A percentile compares a stretch with the other conserved stretches of the same genome.
phyloP scores from a whole-genome alignment of 768 basidiomycete species.

The Pulveroboletus ravenelii region DNA sequence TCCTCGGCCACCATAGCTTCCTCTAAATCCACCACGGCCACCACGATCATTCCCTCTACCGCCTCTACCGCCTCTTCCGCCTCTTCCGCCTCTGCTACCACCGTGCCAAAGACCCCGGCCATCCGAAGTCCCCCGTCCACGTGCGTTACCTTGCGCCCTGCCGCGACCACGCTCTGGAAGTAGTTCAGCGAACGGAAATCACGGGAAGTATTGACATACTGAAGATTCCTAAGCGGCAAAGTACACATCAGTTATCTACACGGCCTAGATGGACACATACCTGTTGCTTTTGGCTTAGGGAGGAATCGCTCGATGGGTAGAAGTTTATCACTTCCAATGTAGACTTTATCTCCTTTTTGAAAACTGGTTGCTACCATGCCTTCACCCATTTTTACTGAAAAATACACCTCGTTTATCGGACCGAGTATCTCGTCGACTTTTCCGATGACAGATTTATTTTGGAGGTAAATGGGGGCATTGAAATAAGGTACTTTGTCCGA shows the following conservation, averaged over 20 bases:
- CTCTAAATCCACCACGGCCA: constrained; percentile 44
- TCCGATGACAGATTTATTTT: constrained; percentile 93
- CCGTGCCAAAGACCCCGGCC: constrained; percentile 35
- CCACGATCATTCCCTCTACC: constrained; percentile 38
- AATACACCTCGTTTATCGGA: constrained; percentile 97
- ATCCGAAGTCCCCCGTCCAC: constrained; percentile 24
- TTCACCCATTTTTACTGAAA: constrained; percentile 94
- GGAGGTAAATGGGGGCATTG: constrained; percentile 96
- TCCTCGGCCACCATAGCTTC: constrained; percentile 42
- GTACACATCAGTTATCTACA: neutral
- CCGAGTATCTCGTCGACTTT: constrained; percentile 99
- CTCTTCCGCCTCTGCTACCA: constrained; percentile 36
- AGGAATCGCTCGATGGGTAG: constrained; percentile 95
- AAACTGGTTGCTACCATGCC: constrained; percentile 96
- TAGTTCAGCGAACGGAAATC: constrained; percentile 28
- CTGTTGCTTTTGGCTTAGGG: constrained; percentile 86
- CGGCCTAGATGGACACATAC: constrained; percentile 42
- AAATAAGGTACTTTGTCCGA: constrained; percentile 95
- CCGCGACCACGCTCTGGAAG: constrained; percentile 45
- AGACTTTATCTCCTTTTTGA: constrained; percentile 97
- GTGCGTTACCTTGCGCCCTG: constrained; percentile 20
- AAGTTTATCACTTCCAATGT: constrained; percentile 95
- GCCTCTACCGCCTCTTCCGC: constrained; percentile 35
- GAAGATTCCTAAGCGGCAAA: constrained; percentile 26
- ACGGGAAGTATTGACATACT: constrained; percentile 8